Evolutionary conservation across 2,329 filamentous ascomycete species (phyloP).

Genomic region (Sporothrix curviconia): DNA sequence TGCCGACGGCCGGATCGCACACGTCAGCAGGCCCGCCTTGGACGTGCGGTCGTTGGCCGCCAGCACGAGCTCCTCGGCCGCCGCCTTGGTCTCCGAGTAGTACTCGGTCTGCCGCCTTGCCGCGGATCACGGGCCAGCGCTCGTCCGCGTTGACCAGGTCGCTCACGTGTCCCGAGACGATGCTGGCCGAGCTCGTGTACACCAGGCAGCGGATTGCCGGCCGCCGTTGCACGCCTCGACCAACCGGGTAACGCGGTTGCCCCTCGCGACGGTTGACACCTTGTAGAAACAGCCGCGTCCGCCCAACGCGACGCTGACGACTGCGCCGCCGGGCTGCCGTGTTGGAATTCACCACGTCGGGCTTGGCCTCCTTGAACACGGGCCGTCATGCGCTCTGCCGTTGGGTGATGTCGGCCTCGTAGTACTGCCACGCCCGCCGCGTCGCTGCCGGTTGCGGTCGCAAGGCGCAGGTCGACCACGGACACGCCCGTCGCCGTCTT

Average conservation of each 20-base stretch:
- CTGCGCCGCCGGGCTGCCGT: conserved; percentile 68
- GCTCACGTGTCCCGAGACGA: conserved; percentile 72
- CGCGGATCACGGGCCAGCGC: conserved; percentile 67
- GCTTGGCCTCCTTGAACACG: conserved; percentile 60
- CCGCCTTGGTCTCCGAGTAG: conserved; percentile 87
- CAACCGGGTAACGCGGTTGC: conserved; percentile 71
- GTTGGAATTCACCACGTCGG: conserved; percentile 84
- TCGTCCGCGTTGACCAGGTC: conserved; percentile 84
- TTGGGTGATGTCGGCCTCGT: conserved; percentile 75
- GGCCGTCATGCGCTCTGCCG: conserved; percentile 49
- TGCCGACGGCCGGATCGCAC: conserved; percentile 75
- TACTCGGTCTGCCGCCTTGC: conserved; percentile 66
- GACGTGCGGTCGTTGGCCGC: conserved; percentile 51
- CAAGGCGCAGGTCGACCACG: conserved; percentile 68
- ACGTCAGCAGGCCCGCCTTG: conserved; percentile 60
- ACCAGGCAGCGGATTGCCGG: conserved; percentile 75
- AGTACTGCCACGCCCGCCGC: conserved; percentile 57
- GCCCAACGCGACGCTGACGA: conserved; percentile 45
- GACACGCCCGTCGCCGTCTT: conserved; percentile 46
- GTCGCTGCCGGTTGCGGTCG: conserved; percentile 57
- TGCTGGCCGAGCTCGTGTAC: conserved; percentile 84
- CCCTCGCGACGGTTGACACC: conserved; percentile 87
- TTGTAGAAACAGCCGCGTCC: conserved; percentile 62
- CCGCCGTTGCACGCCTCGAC: conserved; percentile 64
- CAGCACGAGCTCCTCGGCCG: conserved; percentile 76